These are phyloP conservation scores for Fusarium citri DNA, from an alignment of 2,329 filamentous ascomycete genomes.

Conservation along the genomic window DNA sequence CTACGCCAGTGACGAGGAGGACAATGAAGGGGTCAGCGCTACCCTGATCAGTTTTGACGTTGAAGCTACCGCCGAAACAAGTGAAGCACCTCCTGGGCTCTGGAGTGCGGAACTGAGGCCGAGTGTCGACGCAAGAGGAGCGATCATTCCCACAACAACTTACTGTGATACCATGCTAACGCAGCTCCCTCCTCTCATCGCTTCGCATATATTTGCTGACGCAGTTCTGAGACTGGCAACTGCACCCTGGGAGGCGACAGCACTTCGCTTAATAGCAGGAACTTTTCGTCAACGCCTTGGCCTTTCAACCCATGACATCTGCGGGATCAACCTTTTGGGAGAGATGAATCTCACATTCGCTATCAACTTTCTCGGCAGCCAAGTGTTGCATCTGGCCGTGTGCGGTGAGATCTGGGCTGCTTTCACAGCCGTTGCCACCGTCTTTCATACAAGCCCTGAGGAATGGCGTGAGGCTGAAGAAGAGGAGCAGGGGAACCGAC, in stretches of 20 bases:
- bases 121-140: conserved; percentile 53
- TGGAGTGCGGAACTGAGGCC: conserved; percentile 71
- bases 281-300: conserved; percentile 55
- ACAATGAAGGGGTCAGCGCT: conserved; percentile 65
- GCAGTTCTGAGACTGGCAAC: conserved; percentile 57
- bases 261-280: conserved; percentile 59
- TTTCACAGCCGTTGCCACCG: conserved; percentile 25
- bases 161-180: conserved; percentile 64
- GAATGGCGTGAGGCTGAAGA: conserved; percentile 34
- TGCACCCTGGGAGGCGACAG: conserved; percentile 60
- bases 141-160: conserved; percentile 45
- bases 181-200: conserved; percentile 61
- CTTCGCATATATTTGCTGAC: conserved; percentile 60
- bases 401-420: conserved; percentile 31
- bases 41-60: conserved; percentile 72
- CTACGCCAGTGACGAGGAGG: conserved; percentile 67
- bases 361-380: conserved; percentile 60
- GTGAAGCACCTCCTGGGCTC: conserved; percentile 62
- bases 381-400: conserved; percentile 54
- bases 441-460: conserved; percentile 31
- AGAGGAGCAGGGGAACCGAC: conserved; percentile 24
- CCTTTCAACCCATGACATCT: conserved; percentile 55
- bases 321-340: conserved; percentile 51
- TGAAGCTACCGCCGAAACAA: conserved; percentile 65
- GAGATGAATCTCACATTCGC: conserved; percentile 55